Evolutionary conservation across 2,329 filamentous ascomycete genomes (phyloP).

Genomic region (Phaeosphaeria sp.): DNA sequence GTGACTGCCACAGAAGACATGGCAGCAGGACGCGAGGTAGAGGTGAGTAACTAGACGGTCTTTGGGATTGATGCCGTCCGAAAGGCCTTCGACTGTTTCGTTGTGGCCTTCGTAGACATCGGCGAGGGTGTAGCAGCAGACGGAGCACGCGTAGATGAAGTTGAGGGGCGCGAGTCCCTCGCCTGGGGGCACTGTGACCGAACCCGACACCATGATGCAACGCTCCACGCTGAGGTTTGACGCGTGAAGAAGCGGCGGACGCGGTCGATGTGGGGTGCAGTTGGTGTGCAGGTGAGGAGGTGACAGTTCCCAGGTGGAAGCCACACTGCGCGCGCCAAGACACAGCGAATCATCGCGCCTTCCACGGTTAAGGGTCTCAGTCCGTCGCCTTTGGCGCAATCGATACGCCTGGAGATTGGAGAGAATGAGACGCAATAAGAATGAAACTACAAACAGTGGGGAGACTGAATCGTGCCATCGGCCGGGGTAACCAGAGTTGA

Average conservation of each 20-base stretch:
- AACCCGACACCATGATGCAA: slow-evolving; percentile 17
- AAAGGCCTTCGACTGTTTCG: slow-evolving; percentile 47
- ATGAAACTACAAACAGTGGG: neutral
- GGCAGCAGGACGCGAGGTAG: slow-evolving; percentile 58
- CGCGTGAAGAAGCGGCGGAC: slow-evolving; percentile 2
- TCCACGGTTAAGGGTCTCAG: neutral
- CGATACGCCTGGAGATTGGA: neutral
- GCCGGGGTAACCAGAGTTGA: neutral
- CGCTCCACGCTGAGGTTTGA: neutral
- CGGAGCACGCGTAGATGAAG: slow-evolving; percentile 57
- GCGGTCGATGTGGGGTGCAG: slow-evolving; percentile 5
- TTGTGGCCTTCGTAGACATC: slow-evolving; percentile 53
- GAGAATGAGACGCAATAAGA: neutral
- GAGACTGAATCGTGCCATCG: neutral
- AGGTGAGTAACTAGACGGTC: slow-evolving; percentile 52
- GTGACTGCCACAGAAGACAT: slow-evolving; percentile 58
- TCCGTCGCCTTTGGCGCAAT: neutral
- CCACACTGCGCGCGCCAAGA: slow-evolving; percentile 26
- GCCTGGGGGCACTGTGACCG: slow-evolving; percentile 14
- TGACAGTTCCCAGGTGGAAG: slow-evolving; percentile 12
- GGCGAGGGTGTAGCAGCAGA: slow-evolving; percentile 55
- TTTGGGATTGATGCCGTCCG: slow-evolving; percentile 44
- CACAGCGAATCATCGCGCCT: slow-evolving; percentile 11
- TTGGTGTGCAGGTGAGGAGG: slow-evolving; percentile 2
- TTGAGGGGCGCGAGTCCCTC: slow-evolving; percentile 48